Evolutionary conservation across 1,284 basidiomycete species (phyloP).

Genomic region (Tremellales sp.): DNA sequence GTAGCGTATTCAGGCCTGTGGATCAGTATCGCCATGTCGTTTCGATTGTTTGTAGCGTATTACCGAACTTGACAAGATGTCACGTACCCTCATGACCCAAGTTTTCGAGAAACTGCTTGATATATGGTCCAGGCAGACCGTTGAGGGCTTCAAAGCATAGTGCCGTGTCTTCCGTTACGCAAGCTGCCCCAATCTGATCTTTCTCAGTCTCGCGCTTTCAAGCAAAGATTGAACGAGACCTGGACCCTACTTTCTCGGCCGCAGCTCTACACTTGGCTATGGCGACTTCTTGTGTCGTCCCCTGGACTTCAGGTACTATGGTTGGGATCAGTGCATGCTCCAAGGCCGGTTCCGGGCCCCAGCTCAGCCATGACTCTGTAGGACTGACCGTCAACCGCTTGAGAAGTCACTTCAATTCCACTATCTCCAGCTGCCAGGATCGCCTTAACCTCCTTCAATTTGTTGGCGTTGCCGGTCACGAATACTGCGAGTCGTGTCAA

Average conservation of each 20-base stretch:
- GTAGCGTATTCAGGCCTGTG: constrained; percentile 75
- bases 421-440: constrained; percentile 42
- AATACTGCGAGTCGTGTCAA: constrained; percentile 60
- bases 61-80: neutral
- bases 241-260: constrained; percentile 61
- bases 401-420: constrained; percentile 37
- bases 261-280: constrained; percentile 80
- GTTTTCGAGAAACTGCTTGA: constrained; percentile 81
- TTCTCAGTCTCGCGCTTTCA: neutral
- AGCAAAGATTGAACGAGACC: neutral
- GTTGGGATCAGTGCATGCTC: neutral
- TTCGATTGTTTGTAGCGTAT: neutral
- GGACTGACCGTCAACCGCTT: constrained; percentile 42
- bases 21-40: constrained; percentile 1
- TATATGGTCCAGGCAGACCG: constrained; percentile 93
- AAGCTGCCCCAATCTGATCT: constrained; percentile 73
- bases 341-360: neutral
- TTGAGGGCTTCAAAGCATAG: constrained; percentile 83
- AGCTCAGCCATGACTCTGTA: constrained; percentile 2
- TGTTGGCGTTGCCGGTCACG: constrained; percentile 92
- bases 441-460: constrained; percentile 76
- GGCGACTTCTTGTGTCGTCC: constrained; percentile 86
- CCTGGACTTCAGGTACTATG: constrained; percentile 88
- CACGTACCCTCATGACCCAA: constrained; percentile 69
- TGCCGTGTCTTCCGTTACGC: constrained; percentile 96